Base-by-base conservation (phyloP, 2,329 filamentous ascomycete species). In the Epichloe elymi region DNA sequence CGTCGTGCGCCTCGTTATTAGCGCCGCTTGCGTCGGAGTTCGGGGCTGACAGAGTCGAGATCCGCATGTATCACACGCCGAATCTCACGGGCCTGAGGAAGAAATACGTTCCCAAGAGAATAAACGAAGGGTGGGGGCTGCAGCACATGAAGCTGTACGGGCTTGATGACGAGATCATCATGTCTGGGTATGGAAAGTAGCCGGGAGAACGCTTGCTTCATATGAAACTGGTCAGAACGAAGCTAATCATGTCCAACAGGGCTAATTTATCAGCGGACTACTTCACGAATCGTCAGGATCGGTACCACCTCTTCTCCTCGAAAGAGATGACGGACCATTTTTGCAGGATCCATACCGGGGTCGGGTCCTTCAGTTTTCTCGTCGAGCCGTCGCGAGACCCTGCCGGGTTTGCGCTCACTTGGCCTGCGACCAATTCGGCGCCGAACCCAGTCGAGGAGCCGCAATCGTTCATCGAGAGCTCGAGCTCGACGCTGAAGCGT, bases 131-230 rank as follows among this genome's bases (percentile, higher is more conserved):
- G 17, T 98, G 93, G 93, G 93, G 93, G 1, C 70, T 98, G 54
- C 93, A 98, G 65, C 93, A 98, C 64, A 98, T 98, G 91, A 98
- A 98, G 74, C 74, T 98, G 0, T 98, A 98, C 60, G 93, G 93
- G 0, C 73, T 95, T 20, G 93, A 98, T 60, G 89, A 98, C 61
- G 89, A 95, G 66, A 85, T 98, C 52, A 91, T 98, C 57, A 80
- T 98, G 60, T 95, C 90, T 7, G 90, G 89, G 80, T 88, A 76
- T 48, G 19, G 5, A 20, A 10, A 12, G 20, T 19, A 35, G 40
- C 8, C 39, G 6, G 14, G 11, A 35, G 20, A n/a, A 7, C 6
- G 26, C 26, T 30, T 3, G 26, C 26, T 3, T 30, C 6, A 19
- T 7, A 3, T 3, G 11, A 19, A 23, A 6, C 11, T 35, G 14